Conservation (phyloP, 495 filamentous ascomycete genomes). For the Pyronema omphalodes region DNA sequence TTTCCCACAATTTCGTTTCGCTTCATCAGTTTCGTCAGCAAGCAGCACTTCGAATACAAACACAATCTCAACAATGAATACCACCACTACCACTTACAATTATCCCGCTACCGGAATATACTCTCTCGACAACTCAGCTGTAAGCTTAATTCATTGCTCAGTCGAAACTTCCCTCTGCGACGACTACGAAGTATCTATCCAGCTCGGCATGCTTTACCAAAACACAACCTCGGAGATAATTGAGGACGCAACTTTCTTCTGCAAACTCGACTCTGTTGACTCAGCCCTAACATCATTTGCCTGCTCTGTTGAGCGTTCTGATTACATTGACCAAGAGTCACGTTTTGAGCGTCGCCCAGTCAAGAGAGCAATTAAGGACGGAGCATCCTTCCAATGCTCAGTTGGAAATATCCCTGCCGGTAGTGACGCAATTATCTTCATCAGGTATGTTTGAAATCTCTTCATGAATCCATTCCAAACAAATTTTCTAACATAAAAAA, state of each 20-base stretch:
- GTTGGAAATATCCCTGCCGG: neutral
- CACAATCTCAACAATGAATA: too few species aligned
- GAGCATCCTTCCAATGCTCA: neutral
- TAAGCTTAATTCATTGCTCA: neutral
- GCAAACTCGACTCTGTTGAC: neutral
- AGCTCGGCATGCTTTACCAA: neutral
- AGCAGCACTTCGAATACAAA: too few species aligned
- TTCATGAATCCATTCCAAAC: neutral
- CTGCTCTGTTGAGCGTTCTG: neutral
- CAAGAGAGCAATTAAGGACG: neutral
- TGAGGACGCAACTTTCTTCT: neutral
- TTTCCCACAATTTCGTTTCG: too few species aligned
- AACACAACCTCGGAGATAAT: neutral
- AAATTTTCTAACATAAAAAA: neutral
- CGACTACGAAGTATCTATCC: neutral
- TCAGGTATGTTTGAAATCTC: neutral
- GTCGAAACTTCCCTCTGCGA: neutral
- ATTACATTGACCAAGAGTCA: neutral
- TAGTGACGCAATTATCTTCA: neutral
- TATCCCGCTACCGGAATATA: neutral
- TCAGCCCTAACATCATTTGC: neutral
- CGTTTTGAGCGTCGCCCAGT: neutral
- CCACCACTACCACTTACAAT: too few species aligned
- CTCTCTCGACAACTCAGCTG: neutral
- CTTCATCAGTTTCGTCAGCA: too few species aligned